Percentiles rank a stretch among this genome's conserved stretches.
Evolutionary conservation across 805 yeast species (phyloP).

Genomic region (Ogataea pilisensis): DNA sequence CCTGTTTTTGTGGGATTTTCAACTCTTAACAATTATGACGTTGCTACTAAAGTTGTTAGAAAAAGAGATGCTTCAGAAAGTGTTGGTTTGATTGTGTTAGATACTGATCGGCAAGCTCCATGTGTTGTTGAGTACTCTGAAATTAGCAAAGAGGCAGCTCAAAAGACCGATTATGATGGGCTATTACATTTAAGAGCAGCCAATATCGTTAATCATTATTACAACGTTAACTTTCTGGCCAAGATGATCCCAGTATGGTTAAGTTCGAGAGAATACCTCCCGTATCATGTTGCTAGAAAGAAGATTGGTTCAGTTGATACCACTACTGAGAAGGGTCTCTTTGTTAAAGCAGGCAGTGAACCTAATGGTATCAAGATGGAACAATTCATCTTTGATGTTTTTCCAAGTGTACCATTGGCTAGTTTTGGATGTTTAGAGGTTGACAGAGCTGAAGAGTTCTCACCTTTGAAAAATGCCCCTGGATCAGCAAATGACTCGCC

Average conservation of each 20-base stretch:
- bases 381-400: constrained; percentile 95
- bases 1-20: constrained; percentile 89
- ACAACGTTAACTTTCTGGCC: constrained; percentile 70
- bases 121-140: constrained; percentile 96
- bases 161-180: constrained; percentile 55
- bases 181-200: constrained; percentile 83
- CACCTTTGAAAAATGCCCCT: constrained; percentile 89
- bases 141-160: constrained; percentile 69
- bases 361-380: constrained; percentile 94
- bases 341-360: constrained; percentile 51
- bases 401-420: constrained; percentile 65
- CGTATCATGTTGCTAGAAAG: constrained; percentile 94
- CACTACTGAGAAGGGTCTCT: constrained; percentile 38
- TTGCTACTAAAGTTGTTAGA: constrained; percentile 93
- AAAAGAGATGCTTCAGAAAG: constrained; percentile 83
- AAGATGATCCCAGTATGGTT: constrained; percentile 66
- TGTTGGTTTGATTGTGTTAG: constrained; percentile 87
- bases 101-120: constrained; percentile 53
- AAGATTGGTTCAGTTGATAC: constrained; percentile 59
- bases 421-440: constrained; percentile 93
- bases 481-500: constrained; percentile 85
- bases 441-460: constrained; percentile 76
- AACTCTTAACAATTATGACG: constrained; percentile 55
- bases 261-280: constrained; percentile 58
- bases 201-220: constrained; percentile 95